Evolutionary conservation across 148 eudicot genomes (phyloP), one percentile per base, ranked within the genome.

Genomic region (Silene uniflora): DNA sequence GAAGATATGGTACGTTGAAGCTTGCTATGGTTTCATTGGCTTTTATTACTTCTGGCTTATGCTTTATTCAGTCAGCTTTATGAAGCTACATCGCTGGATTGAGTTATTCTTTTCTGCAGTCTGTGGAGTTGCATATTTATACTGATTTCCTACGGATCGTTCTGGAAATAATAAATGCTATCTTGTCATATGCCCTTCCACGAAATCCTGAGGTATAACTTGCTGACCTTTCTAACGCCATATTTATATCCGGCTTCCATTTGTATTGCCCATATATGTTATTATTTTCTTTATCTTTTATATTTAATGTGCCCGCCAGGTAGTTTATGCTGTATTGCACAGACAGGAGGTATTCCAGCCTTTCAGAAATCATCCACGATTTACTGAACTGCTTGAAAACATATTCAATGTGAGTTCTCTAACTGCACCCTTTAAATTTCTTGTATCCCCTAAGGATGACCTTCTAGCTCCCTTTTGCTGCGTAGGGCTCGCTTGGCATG

Each of bases 261-360:
- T 16, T 62, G 10, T 47, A 6, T 64, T 2, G 55, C 13, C 63
- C 39, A 47, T 24, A 39, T 52, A 13, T 42, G 55, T 61, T 14
- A 18, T 64, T 56, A 39, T 58, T 47, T 10, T 65, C 16, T 27
- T 75, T 4, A 32, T 60, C 49, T 44, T 67, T 55, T 29, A 19
- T 49, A 44, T 25, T 29, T 78, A 61, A 27, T 80, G 18, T 52
- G 24, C 27, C 39, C 69, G 5, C 10, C 17, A 94, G 98, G 98
- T 94, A 76, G 91, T 94, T 73, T 94, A 94, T 86, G 97, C 98
- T 7, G 86, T 91, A 74, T 86, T 94, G 98, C 98, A 94, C 69
- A 85, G 97, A 79, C 92, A 94, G 81, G 98, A 94, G 86, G 91
- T 94, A 69, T 94, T 94, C 79, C 88, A 87, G 68, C 97, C 98